A percentile compares a stretch with the other conserved stretches of the same genome.
Conservation (phyloP, 345 rosid species). For the Lepidium aucheri region DNA sequence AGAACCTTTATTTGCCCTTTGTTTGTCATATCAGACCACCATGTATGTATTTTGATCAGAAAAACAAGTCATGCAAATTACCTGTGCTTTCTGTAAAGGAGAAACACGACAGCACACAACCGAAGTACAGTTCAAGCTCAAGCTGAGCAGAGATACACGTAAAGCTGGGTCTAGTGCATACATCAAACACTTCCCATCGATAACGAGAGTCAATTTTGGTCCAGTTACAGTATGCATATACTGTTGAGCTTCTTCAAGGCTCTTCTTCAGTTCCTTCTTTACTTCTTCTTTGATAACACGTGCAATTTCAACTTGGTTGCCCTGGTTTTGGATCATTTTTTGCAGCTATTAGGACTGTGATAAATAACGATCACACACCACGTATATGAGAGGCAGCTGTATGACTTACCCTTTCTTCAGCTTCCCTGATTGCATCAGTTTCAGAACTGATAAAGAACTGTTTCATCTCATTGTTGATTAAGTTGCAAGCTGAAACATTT, state of each 20-base stretch:
- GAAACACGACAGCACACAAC: not conserved
- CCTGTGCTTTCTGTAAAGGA: no score
- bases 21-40: not conserved
- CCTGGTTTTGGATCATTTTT: slow-evolving; percentile 36
- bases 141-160: slow-evolving; percentile 71
- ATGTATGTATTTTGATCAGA: not conserved
- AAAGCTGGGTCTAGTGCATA: slow-evolving; percentile 82
- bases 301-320: slow-evolving; percentile 82
- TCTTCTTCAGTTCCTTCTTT: slow-evolving; percentile 53
- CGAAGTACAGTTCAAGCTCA: slow-evolving; percentile 83
- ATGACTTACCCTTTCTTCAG: slow-evolving; percentile 71
- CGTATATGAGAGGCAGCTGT: not conserved
- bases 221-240: slow-evolving; percentile 42
- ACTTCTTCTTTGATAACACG: slow-evolving; percentile 77
- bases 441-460: slow-evolving; percentile 89
- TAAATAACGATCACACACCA: not conserved
- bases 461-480: slow-evolving; percentile 88
- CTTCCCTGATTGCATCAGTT: slow-evolving; percentile 79
- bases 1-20: not conserved
- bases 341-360: not conserved
- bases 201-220: slow-evolving; percentile 78
- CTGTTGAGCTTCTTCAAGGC: slow-evolving; percentile 76
- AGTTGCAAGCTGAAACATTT: slow-evolving; percentile 74
- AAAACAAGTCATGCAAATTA: no score
- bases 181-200: slow-evolving; percentile 96